A percentile compares a stretch with the other conserved stretches of the same genome.
These are phyloP conservation scores for Pyrenochaeta sp. DNA, from an alignment of 2,329 filamentous ascomycete genomes.

Conservation along the genomic window DNA sequence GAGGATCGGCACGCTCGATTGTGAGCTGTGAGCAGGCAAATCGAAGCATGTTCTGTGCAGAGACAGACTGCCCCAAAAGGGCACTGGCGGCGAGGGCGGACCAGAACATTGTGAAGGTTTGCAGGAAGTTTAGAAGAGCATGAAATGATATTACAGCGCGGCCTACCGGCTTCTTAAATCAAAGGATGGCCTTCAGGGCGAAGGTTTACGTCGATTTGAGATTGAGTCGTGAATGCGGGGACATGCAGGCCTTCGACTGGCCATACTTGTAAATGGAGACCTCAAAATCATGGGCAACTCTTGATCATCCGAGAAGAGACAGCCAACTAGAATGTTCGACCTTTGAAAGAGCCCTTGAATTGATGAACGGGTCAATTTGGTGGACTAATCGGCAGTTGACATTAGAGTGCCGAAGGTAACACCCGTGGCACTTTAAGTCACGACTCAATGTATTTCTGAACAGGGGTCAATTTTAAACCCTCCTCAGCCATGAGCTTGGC, in stretches of 20 bases:
- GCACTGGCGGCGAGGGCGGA: conserved; percentile 30
- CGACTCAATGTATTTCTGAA: not conserved
- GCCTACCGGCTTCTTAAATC: conserved; percentile 16
- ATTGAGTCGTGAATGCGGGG: conserved; percentile 12
- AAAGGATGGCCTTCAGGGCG: not conserved
- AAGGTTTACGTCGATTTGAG: not conserved
- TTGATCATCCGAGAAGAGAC: conserved; percentile 5
- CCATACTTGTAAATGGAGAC: conserved; percentile 4
- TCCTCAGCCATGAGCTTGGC: not conserved
- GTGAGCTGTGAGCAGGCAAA: conserved; percentile 46
- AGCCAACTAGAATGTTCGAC: conserved; percentile 14
- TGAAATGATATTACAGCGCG: not conserved
- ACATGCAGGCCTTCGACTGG: conserved; percentile 8
- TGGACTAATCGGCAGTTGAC: conserved; percentile 24
- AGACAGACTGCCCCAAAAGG: conserved; percentile 33
- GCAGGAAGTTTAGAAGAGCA: not conserved
- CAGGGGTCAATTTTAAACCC: not conserved
- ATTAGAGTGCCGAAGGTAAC: conserved; percentile 28
- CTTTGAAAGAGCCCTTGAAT: conserved; percentile 8
- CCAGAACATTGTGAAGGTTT: conserved; percentile 31
- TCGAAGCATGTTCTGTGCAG: conserved; percentile 45
- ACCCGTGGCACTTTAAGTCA: not conserved
- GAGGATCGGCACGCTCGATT: conserved; percentile 63
- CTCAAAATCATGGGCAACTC: conserved; percentile 11
- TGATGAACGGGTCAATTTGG: conserved; percentile 29